Percentiles rank a stretch among this genome's conserved stretches.
Conservation (phyloP, 2,329 filamentous ascomycete species). For the Fusarium sp. region DNA sequence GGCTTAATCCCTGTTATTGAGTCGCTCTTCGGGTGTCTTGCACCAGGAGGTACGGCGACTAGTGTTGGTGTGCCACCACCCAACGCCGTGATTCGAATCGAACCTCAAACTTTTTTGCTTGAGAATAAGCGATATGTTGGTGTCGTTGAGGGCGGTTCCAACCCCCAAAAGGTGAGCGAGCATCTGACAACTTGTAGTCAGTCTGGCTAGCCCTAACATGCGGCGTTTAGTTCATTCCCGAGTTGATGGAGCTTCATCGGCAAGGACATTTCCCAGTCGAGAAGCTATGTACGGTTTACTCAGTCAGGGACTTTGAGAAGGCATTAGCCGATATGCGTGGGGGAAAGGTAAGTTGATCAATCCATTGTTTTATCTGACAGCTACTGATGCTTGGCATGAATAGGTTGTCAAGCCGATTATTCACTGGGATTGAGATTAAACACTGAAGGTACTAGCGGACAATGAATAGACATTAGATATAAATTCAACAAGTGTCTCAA, state of each 20-base stretch:
- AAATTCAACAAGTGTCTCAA: not conserved
- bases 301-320: not conserved
- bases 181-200: not conserved
- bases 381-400: not conserved
- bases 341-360: not conserved
- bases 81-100: not conserved
- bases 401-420: not conserved
- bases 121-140: not conserved
- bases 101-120: not conserved
- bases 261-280: not conserved
- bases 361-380: not conserved
- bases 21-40: conserved; percentile 10
- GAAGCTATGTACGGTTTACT: not conserved
- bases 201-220: not conserved
- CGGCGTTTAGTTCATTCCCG: not conserved
- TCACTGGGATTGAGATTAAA: not conserved
- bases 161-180: not conserved
- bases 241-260: not conserved
- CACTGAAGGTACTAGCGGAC: no score
- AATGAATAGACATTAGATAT: not conserved
- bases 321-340: not conserved
- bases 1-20: conserved; percentile 11
- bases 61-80: conserved; percentile 15
- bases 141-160: not conserved
- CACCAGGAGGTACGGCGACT: conserved; percentile 10